Base-by-base conservation (phyloP, 306 rosid genomes). In the Adenanthera pavonina region DNA sequence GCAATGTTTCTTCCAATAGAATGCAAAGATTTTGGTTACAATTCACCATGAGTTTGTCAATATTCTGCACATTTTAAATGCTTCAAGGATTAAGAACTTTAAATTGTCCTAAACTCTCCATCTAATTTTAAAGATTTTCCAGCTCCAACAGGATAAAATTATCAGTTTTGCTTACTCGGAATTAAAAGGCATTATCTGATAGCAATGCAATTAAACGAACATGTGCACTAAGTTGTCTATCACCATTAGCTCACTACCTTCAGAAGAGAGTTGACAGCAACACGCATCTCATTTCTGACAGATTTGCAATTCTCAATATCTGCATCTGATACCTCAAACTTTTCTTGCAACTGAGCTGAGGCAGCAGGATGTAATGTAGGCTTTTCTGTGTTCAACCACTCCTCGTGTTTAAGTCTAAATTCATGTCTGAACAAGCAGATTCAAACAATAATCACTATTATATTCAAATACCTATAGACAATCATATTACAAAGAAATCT, bases 351-450 rank as follows among this genome's bases (percentile, higher is more conserved):
- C 49, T 89, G 92, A 16, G 82, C 80, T 38, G 90, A 75, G 80
- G 89, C 73, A 65, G 87, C 83, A 74, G 94, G 86, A 83, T 90
- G 97, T 71, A 91, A 59, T 74, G 78, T 90, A 60, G 98, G 97
- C 78, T 94, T 92, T 77, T 89, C 94, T 33, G 38, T 83, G 80
- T 85, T 79, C 74, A 91, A 81, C 99, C 99, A 96, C 78, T 91
- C 92, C 72, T 77, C 88, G 38, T 96, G 97, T 44, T 54, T 77
- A 30, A 64, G 78, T 87, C 80, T 85, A 84, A 96, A 96, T 85
- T 94, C 99, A 65, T 91, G 84, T 77, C 99, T 96, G 92, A 36
- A 84, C 78, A 67, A 35, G 72, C 60, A 67, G 46, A 84, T 82
- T 53, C 57, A 46, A 56, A 78, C 79, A 78, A 70, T 6, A 75